Percentiles rank a stretch among this genome's conserved stretches.
Evolutionary conservation across 805 yeast species (phyloP).

Genomic region (Schwanniomyces yamadae): DNA sequence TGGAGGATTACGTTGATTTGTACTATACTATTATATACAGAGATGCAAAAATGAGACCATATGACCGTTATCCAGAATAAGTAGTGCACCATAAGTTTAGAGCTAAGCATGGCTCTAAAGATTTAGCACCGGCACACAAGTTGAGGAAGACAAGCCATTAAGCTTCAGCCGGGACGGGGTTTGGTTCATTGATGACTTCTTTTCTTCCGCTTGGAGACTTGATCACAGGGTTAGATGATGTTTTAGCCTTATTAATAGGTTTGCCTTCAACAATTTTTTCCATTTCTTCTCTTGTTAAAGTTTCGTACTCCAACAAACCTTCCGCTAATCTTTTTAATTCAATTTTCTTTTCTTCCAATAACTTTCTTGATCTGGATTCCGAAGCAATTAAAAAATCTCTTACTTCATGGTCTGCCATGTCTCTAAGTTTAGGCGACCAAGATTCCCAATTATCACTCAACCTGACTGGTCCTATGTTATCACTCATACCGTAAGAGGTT

Average conservation of each 20-base stretch:
- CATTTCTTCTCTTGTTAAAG: conserved; percentile 88
- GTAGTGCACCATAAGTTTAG: too few species aligned
- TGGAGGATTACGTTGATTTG: too few species aligned
- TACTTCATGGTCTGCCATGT: conserved; percentile 91
- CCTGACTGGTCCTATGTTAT: conserved; percentile 86
- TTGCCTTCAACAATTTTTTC: conserved; percentile 83
- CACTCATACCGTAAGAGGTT: conserved; percentile 94
- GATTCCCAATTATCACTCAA: conserved; percentile 89
- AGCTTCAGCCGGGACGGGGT: conserved; percentile 15
- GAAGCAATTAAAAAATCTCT: conserved; percentile 69
- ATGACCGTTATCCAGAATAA: too few species aligned
- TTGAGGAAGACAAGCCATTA: conserved; percentile 2
- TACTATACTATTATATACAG: too few species aligned
- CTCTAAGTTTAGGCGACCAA: conserved; percentile 88
- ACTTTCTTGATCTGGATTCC: conserved; percentile 72
- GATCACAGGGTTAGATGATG: conserved; percentile 69
- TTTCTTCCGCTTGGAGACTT: conserved; percentile 14
- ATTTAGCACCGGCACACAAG: too few species aligned
- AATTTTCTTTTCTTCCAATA: conserved; percentile 57
- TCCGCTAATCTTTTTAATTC: conserved; percentile 88
- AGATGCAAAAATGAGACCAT: too few species aligned
- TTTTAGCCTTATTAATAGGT: conserved; percentile 63
- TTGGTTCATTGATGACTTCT: conserved; percentile 12
- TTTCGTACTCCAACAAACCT: conserved; percentile 93
- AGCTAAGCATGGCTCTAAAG: too few species aligned